These are phyloP conservation scores for Brassica balearica DNA, from an alignment of 441 rosid genomes.

Conservation along the genomic window DNA sequence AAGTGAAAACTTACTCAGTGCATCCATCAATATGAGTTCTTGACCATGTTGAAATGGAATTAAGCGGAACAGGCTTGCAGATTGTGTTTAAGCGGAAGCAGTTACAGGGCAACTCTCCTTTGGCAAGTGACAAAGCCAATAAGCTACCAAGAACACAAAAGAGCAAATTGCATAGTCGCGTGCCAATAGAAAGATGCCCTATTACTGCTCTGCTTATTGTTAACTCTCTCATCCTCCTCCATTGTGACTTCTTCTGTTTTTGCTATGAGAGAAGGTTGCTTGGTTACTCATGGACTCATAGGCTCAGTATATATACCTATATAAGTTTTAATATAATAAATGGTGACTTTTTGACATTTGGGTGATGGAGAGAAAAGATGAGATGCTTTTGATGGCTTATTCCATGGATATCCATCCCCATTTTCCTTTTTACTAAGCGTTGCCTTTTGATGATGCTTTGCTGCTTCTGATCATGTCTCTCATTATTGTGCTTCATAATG, in stretches of 20 bases:
- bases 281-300: constrained; percentile 24
- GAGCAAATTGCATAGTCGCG: constrained; percentile 18
- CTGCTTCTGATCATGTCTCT: constrained; percentile 27
- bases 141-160: constrained; percentile 1
- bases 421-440: constrained; percentile 11
- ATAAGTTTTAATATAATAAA: neutral
- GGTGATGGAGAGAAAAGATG: constrained; percentile 21
- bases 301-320: neutral
- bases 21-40: constrained; percentile 1
- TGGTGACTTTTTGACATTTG: constrained; percentile 31
- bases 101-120: constrained; percentile 51
- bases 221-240: constrained; percentile 10
- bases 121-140: constrained; percentile 41
- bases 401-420: constrained; percentile 44
- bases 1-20: constrained; percentile 1
- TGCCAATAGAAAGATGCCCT: constrained; percentile 50
- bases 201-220: constrained; percentile 42
- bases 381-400: constrained; percentile 46
- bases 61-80: constrained; percentile 1
- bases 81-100: constrained; percentile 41
- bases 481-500: constrained; percentile 36
- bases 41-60: neutral
- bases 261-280: constrained; percentile 10
- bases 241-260: constrained; percentile 17
- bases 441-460: constrained; percentile 31